These are phyloP conservation scores for Aaosphaeria pasadenensis DNA, from an alignment of 2,329 filamentous ascomycete species.

Conservation along the genomic window DNA sequence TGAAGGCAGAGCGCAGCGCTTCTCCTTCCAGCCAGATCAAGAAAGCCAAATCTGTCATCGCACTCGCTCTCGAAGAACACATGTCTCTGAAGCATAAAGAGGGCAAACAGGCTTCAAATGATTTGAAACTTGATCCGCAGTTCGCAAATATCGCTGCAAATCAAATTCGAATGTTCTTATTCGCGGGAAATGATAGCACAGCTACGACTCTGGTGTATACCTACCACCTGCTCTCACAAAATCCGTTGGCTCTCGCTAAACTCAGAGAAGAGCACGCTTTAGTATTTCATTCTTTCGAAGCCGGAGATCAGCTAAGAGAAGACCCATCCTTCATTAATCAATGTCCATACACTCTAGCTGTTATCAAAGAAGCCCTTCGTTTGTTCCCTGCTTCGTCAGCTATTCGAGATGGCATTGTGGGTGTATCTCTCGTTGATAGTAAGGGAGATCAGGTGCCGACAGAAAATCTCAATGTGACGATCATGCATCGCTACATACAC, in stretches of 20 bases:
- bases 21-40: neutral
- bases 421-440: neutral
- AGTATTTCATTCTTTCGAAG: conserved; percentile 11
- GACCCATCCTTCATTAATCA: conserved; percentile 21
- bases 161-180: conserved; percentile 20
- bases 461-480: neutral
- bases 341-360: conserved; percentile 21
- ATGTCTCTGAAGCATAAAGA: conserved; percentile 1
- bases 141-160: conserved; percentile 13
- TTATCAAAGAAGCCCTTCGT: conserved; percentile 31
- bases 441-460: neutral
- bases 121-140: conserved; percentile 8
- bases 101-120: neutral
- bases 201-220: conserved; percentile 19
- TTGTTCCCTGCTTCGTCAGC: conserved; percentile 16
- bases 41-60: conserved; percentile 5
- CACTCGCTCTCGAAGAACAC: conserved; percentile 6
- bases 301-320: conserved; percentile 7
- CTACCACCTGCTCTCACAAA: conserved; percentile 13
- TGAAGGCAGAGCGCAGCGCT: neutral
- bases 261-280: conserved; percentile 21
- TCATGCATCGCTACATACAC: conserved; percentile 2
- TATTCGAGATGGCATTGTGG: conserved; percentile 2
- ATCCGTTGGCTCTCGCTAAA: conserved; percentile 10
- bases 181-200: conserved; percentile 22